phyloP scores from a whole-genome alignment of 1,284 basidiomycete species.

The Sanghuangporus sanghuang region DNA sequence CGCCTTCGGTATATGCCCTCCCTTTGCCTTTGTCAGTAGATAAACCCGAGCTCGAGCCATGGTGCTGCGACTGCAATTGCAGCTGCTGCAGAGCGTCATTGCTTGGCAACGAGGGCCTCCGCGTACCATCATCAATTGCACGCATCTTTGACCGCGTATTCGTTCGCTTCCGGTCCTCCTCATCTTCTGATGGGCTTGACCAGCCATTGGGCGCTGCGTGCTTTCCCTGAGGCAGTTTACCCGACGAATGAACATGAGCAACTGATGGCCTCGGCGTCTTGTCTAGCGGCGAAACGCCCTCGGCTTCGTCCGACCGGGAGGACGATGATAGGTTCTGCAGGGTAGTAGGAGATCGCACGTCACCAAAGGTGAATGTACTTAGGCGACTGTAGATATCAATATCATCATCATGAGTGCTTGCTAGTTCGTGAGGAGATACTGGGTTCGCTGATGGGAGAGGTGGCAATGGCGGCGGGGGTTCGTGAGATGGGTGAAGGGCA shows the following conservation, averaged over 20 bases:
- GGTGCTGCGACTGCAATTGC: not conserved
- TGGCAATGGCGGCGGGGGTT: not conserved
- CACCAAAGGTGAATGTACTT: slow-evolving; percentile 36
- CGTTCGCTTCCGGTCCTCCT: slow-evolving; percentile 27
- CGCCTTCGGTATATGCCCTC: not conserved
- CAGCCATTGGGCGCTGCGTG: slow-evolving; percentile 16
- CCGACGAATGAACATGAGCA: slow-evolving; percentile 22
- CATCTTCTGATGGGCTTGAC: slow-evolving; percentile 21
- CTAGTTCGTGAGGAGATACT: slow-evolving; percentile 17
- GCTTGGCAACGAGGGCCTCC: slow-evolving; percentile 40
- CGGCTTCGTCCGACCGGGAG: slow-evolving; percentile 19
- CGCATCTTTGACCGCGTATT: slow-evolving; percentile 38
- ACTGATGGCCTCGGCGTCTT: slow-evolving; percentile 34
- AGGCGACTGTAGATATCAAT: slow-evolving; percentile 35
- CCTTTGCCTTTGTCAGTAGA: slow-evolving; percentile 13
- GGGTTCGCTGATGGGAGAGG: slow-evolving; percentile 1
- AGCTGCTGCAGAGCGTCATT: slow-evolving; percentile 22
- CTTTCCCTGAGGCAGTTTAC: slow-evolving; percentile 8
- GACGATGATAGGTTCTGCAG: slow-evolving; percentile 19
- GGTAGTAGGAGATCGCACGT: slow-evolving; percentile 22
- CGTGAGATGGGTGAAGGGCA: slow-evolving; percentile 12
- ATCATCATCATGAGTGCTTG: slow-evolving; percentile 22
- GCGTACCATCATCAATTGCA: slow-evolving; percentile 40
- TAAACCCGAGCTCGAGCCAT: not conserved
- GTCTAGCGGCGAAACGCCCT: slow-evolving; percentile 24